Conservation (phyloP, 2,329 filamentous ascomycete genomes). For the Penicillium sp. region DNA sequence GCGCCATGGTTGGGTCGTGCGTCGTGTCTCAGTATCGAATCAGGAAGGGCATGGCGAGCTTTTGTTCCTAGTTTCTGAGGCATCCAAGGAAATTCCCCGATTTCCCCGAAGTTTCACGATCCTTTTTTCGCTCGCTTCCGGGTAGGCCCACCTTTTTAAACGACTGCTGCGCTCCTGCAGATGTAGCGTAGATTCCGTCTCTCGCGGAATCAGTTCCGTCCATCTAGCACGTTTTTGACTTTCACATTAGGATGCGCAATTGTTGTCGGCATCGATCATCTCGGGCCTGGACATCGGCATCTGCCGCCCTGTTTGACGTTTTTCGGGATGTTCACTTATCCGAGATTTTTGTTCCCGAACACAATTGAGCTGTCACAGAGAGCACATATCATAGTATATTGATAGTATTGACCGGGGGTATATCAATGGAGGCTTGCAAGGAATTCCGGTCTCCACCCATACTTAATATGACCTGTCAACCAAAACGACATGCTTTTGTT, state of each 20-base stretch:
- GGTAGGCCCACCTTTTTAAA: neutral
- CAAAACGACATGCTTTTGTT: neutral
- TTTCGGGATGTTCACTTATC: neutral
- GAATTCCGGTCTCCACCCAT: conserved; percentile 3
- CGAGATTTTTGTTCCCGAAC: neutral
- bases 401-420: neutral
- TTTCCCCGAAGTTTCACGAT: neutral
- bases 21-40: neutral
- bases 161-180: neutral
- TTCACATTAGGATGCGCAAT: no score
- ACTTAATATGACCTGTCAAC: neutral
- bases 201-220: neutral
- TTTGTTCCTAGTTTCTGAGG: neutral
- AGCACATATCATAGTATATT: neutral
- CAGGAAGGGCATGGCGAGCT: neutral
- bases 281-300: neutral
- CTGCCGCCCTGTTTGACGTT: neutral
- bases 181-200: no score
- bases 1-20: conserved; percentile 10
- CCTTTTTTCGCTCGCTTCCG: neutral
- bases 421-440: neutral
- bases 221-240: neutral
- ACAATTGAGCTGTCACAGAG: neutral
- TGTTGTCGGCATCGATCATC: neutral
- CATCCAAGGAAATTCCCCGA: neutral